Percentiles rank a stretch among this genome's conserved stretches.
Evolutionary conservation across 148 eudicot genomes (phyloP).

Genomic region (Hydrangea macrophylla): DNA sequence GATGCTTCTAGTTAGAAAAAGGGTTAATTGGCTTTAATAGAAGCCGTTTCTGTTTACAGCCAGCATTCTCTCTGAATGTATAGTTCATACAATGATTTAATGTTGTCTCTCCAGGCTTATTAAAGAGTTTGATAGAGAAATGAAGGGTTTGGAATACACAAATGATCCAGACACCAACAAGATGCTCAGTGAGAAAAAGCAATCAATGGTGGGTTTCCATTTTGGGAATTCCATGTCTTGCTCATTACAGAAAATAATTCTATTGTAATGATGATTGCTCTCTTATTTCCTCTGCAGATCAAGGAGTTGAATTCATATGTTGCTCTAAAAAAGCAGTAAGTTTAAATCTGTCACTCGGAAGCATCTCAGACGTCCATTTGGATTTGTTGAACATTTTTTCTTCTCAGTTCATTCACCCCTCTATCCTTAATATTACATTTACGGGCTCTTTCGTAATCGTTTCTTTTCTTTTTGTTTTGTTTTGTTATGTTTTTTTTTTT

Average conservation of each 20-base stretch:
- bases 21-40: too few species aligned
- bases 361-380: not conserved
- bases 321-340: slow-evolving; percentile 94
- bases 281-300: slow-evolving; percentile 51
- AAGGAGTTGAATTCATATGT: slow-evolving; percentile 92
- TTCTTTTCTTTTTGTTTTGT: not conserved
- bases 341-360: slow-evolving; percentile 15
- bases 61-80: too few species aligned
- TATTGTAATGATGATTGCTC: too few species aligned
- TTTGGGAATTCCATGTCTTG: not conserved
- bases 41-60: too few species aligned
- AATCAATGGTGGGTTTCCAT: slow-evolving; percentile 66
- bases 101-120: slow-evolving; percentile 61
- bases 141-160: slow-evolving; percentile 57
- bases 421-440: not conserved
- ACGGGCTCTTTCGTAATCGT: not conserved
- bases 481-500: too few species aligned
- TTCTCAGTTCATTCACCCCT: not conserved
- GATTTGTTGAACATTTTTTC: not conserved
- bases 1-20: too few species aligned
- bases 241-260: slow-evolving; percentile 12
- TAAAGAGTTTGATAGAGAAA: slow-evolving; percentile 91
- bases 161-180: slow-evolving; percentile 64
- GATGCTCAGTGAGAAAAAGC: slow-evolving; percentile 81
- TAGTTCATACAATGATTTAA: too few species aligned